These are phyloP conservation scores for Phytopythium cucurbitacearum DNA, from an alignment of 352 stramenopile species.

Conservation along the genomic window DNA sequence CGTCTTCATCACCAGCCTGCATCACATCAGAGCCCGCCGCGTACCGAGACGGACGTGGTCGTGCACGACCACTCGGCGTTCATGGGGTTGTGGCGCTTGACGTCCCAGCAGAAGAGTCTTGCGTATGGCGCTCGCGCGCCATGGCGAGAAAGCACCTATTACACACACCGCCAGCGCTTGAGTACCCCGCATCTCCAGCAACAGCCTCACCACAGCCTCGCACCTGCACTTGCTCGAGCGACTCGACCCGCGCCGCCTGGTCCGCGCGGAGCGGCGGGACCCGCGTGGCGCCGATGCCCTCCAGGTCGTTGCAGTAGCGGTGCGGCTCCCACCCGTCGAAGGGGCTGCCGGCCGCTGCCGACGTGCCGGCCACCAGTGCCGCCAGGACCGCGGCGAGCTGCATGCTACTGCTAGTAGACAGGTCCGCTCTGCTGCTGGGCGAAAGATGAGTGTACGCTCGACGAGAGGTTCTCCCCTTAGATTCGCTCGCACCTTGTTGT, in stretches of 20 bases:
- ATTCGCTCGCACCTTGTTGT: too few relatives aligned
- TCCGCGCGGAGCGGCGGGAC: conserved; percentile 59
- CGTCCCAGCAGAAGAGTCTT: conserved; percentile 77
- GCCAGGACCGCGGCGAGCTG: conserved; percentile 20
- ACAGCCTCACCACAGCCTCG: background rate
- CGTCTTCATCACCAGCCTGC: background rate
- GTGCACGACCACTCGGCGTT: conserved; percentile 70
- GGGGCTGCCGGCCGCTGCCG: conserved; percentile 18
- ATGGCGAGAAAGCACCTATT: conserved; percentile 67
- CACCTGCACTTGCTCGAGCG: conserved; percentile 79
- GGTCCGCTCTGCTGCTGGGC: background rate
- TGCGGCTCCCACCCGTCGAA: conserved; percentile 80
- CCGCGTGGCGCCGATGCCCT: conserved; percentile 46
- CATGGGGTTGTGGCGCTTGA: conserved; percentile 63
- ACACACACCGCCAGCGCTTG: background rate
- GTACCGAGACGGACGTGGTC: conserved; percentile 66
- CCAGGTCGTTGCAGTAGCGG: conserved; percentile 75
- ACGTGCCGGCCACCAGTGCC: conserved; percentile 8
- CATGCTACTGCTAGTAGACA: conserved; percentile 11
- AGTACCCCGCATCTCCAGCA: background rate
- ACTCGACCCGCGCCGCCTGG: conserved; percentile 54
- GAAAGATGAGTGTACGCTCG: background rate
- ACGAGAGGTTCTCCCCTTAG: too few relatives aligned
- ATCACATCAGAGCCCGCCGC: conserved; percentile 4
- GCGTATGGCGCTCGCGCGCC: conserved; percentile 71